A percentile compares a stretch with the other conserved stretches of the same genome.
phyloP scores from a whole-genome alignment of 257 asterid species.

The Lycium ferocissimum region DNA sequence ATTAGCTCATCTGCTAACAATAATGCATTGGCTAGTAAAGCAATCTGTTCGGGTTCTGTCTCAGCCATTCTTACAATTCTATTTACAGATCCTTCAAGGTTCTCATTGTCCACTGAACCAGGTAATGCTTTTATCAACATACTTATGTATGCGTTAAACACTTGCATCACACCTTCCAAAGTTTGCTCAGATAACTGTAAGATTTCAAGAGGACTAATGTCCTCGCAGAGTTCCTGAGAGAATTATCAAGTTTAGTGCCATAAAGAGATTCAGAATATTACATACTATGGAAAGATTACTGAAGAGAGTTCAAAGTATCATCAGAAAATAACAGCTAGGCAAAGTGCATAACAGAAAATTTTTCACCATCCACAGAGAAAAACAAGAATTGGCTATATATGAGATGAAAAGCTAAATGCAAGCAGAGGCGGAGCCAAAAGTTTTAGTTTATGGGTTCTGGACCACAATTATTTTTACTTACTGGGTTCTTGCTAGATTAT shows the following conservation, averaged over 20 bases:
- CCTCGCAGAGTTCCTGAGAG: slow-evolving; percentile 83
- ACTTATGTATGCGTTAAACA: slow-evolving; percentile 65
- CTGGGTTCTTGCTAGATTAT: too few species aligned
- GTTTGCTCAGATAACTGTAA: slow-evolving; percentile 72
- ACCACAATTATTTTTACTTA: too few species aligned
- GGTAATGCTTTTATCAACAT: slow-evolving; percentile 81
- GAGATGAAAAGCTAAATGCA: neutral
- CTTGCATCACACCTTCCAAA: slow-evolving; percentile 73
- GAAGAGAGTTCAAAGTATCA: neutral
- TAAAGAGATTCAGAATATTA: neutral
- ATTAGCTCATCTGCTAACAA: slow-evolving; percentile 80
- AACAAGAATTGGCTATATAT: neutral
- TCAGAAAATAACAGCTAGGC: neutral
- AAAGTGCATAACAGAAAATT: neutral
- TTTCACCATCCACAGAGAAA: neutral
- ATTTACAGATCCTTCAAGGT: slow-evolving; percentile 69
- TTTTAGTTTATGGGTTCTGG: neutral
- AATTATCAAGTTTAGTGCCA: neutral
- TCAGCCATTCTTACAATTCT: slow-evolving; percentile 79
- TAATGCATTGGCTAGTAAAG: slow-evolving; percentile 79
- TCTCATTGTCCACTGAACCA: slow-evolving; percentile 72
- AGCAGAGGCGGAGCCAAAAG: neutral
- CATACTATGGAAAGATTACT: neutral
- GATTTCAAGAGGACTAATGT: slow-evolving; percentile 79
- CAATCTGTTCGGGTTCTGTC: slow-evolving; percentile 68